These are phyloP conservation scores for Camillea tinctor DNA, from an alignment of 2,329 filamentous ascomycete genomes.

Conservation along the genomic window DNA sequence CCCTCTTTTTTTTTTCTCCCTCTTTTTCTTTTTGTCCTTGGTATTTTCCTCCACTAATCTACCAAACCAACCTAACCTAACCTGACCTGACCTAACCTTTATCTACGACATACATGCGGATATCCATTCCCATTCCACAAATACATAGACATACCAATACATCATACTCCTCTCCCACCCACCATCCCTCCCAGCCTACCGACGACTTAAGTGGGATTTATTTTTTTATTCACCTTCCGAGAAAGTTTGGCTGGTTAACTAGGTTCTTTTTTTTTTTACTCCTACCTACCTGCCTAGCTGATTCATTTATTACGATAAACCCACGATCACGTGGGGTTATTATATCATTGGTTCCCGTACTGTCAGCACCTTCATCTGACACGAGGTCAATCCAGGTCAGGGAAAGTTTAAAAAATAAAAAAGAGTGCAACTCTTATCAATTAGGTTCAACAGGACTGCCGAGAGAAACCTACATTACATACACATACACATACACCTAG, in stretches of 20 bases:
- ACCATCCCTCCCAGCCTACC: not conserved
- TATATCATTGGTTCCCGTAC: not conserved
- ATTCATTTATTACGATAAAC: conserved; percentile 1
- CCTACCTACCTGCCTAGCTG: not conserved
- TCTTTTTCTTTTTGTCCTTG: too few species aligned
- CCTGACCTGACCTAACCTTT: not conserved
- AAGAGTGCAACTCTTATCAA: not conserved
- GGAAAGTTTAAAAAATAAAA: not conserved
- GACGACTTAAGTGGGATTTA: not conserved
- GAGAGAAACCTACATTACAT: not conserved
- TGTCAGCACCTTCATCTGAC: not conserved
- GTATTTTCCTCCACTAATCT: too few species aligned
- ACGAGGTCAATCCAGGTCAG: not conserved
- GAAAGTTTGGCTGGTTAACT: not conserved
- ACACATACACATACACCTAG: too few species aligned
- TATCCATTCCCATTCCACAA: too few species aligned
- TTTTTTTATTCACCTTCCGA: not conserved
- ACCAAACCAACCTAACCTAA: too few species aligned
- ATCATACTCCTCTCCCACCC: too few species aligned
- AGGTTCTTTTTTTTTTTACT: not conserved
- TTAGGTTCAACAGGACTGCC: not conserved
- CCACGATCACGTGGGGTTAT: conserved; percentile 5
- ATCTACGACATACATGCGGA: not conserved
- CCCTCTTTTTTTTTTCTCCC: not conserved
- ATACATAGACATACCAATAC: too few species aligned